Evolutionary conservation across 169 alveolate species (phyloP), one percentile per base, ranked within the genome.

Genomic region (Eimeria tenella): DNA sequence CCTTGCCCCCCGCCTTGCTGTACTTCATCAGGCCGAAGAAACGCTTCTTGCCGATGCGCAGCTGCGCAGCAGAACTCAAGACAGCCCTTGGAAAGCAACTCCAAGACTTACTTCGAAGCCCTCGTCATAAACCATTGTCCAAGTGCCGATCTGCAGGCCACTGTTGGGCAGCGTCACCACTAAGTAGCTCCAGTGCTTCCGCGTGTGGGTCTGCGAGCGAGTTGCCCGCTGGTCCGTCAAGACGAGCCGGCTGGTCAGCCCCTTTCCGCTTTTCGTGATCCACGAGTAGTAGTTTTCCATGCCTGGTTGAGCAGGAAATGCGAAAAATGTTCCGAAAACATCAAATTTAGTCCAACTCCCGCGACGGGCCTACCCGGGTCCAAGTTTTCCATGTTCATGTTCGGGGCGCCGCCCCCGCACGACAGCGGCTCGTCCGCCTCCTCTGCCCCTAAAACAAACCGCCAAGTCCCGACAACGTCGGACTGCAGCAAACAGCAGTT

Each of bases 71-170:
- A 5, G 53, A 19, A 19, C 21, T 81, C 9, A 8, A n/a, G n/a
- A 3, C 42, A 25, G 8, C 90, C 8, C 56, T 31, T 19, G 56
- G n/a, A 56, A 9, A 56, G 1, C n/a, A 25, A 8, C 90, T 1
- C 13, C 3, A n/a, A 49, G 5, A 21, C 93, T 63, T 6, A 97
- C 95, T 93, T 97, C 97, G 79, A 97, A 97, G 9, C 98, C 98
- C 63, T 97, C 98, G 84, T 96, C 98, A 71, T 96, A 96, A 4
- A 97, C 98, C 98, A 96, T 97, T 5, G 98, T 97, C 98, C 98
- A 94, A 6, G 84, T 88, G 65, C 96, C 96, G 15, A 93, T 82
- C 23, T 84, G 84, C 21, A 10, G 15, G 19, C 68, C 73, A 17
- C 86, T 74, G 88, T 50, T 4, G 52, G 86, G 90, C 21, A 23